Evolutionary conservation across 108 stramenopile genomes (phyloP), one percentile per base, ranked within the genome.

Genomic region (Epithemia pelagica): DNA sequence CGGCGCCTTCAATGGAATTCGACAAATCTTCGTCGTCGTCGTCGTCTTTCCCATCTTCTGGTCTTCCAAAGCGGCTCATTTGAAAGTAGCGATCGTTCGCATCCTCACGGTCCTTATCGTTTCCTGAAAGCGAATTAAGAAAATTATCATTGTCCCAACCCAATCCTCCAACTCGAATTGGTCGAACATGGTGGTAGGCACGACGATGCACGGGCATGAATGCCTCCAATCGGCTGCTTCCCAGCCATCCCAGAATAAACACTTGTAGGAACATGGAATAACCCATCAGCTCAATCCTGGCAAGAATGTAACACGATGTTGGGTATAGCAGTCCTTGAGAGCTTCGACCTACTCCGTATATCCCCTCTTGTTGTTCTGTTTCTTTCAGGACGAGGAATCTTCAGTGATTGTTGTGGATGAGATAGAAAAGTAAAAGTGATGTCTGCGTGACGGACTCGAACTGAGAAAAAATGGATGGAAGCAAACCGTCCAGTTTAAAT

Each of bases 61-160:
- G 68, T 63, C 74, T 8, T 67, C 62, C 51, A 63, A 52, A 66
- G 3, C 65, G 65, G 20, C 29, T 30, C 59, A 71, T 63, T 2
- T 55, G 28, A 1, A 74, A 30, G 51, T 81, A 81, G 24, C 63
- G 32, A n/a, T 73, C 75, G 28, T 73, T 79, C 31, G 75, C 78
- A 37, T 76, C 31, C 25, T 72, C 71, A 1, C 65, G 61, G 8
- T 72, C 74, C 22, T 78, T 53, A 21, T 46, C 21, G 0, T 66
- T 61, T 33, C 71, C 66, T 8, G 68, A 68, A 15, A 85, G 70
- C 28, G 78, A 65, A 0, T 75, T 58, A 15, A 83, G 72, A 59
- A 84, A 87, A 67, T 83, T 82, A 23, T 62, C 63, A 53, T 87
- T 87, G 72, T 86, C 85, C 85, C 82, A 83, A 54, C 70, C 70